Percentiles rank a stretch among this genome's conserved stretches.
phyloP scores from a whole-genome alignment of 139 green algal genomes.

The Micractinium sp. region DNA sequence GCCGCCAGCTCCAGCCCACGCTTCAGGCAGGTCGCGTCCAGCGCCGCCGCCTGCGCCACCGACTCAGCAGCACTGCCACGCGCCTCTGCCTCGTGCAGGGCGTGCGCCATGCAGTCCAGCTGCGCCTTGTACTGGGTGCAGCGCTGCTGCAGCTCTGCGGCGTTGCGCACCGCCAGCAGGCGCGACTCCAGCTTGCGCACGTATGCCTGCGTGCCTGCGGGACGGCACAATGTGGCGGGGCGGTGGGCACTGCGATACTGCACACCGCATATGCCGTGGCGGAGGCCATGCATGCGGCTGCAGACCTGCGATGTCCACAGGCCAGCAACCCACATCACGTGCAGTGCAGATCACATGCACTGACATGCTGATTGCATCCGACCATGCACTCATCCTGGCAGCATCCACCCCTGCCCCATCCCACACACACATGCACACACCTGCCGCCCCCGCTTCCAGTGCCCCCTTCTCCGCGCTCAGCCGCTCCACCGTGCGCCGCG shows the following conservation, averaged over 20 bases:
- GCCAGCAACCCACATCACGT: not conserved
- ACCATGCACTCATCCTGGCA: not conserved
- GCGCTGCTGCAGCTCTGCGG: slow-evolving; percentile 40
- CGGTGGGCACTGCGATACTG: not conserved
- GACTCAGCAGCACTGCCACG: not conserved
- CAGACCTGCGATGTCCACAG: not conserved
- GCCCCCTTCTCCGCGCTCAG: slow-evolving; percentile 34
- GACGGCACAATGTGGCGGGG: not conserved
- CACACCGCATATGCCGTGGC: no score
- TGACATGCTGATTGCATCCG: no score
- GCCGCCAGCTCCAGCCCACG: slow-evolving; percentile 49
- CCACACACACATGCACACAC: not conserved
- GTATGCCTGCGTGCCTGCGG: slow-evolving; percentile 40
- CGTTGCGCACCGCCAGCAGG: slow-evolving; percentile 37
- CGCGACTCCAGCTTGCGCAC: slow-evolving; percentile 57
- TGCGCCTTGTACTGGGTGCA: slow-evolving; percentile 12
- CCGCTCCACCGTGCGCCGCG: slow-evolving; percentile 52
- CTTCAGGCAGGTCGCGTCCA: slow-evolving; percentile 24
- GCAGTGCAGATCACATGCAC: not conserved
- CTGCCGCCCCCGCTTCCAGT: slow-evolving; percentile 37
- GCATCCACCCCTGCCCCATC: not conserved
- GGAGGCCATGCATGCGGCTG: no score
- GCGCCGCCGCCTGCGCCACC: not conserved
- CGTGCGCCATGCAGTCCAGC: not conserved
- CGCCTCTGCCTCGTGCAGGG: slow-evolving; percentile 10